Base-by-base conservation (phyloP, 768 basidiomycete species). In the Mycena belliarum region DNA sequence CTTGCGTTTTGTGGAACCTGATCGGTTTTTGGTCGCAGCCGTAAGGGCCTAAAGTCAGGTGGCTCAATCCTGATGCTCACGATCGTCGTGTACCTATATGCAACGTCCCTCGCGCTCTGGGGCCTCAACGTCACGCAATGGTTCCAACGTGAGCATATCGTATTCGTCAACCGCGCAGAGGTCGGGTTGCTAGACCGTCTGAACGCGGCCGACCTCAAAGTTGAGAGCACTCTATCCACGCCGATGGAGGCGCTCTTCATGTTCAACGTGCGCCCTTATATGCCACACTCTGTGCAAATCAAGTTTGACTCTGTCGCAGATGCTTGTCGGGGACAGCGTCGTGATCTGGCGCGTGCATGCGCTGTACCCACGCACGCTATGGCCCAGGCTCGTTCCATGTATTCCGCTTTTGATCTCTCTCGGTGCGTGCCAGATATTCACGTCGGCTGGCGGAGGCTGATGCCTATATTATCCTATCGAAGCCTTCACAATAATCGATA, bases 181-280 rank as follows among this genome's bases (percentile, higher is more conserved):
- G 4, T 40, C 18, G 8, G 44, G 1, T 29, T 55, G 3, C 18
- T 5, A 18, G 53, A 55, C 8, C 24, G 46, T 21, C 7, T 9
- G 26, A 35, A 7, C 7, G 23, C n/a, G 3, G 18, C 11, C 1
- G 23, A 47, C 25, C 12, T 16, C 8, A 4, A 15, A 14, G 16
- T 55, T 9, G 35, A n/a, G n/a, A n/a, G 5, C 4, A 4, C 16
- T 10, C 24, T 55, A 4, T 33, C 35, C 6, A 21, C 20, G 2
- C 53, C 45, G 9, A 55, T 55, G 53, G 53, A 55, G 35, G 4
- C 53, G 14, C 45, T 55, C 18, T 55, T 55, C 53, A 55, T 55
- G 53, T 47, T 55, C 26, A 55, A 47, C 23, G 53, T 55, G 6
- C 10, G 46, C 14, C 20, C 33, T 14, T 15, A 4, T n/a, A n/a